These are phyloP conservation scores for Cercospora beticola DNA, from an alignment of 2,329 filamentous ascomycete genomes.

Conservation along the genomic window DNA sequence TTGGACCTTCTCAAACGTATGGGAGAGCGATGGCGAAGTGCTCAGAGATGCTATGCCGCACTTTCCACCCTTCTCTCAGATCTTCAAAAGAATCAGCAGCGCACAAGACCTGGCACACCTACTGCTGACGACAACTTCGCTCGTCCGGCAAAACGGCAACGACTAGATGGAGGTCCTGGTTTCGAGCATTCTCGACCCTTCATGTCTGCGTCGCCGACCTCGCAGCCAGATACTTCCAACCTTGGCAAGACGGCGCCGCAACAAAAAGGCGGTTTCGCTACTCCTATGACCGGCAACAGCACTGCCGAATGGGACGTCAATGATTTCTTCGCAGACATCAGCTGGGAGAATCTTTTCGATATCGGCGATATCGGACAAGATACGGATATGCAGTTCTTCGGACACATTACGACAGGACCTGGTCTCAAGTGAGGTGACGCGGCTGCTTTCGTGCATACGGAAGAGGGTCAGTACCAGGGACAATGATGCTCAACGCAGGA, in stretches of 20 bases:
- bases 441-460: neutral
- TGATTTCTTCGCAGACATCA: conserved; percentile 27
- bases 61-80: conserved; percentile 25
- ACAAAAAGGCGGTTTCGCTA: conserved; percentile 11
- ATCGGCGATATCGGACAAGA: conserved; percentile 22
- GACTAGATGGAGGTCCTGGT: conserved; percentile 11
- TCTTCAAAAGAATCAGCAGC: conserved; percentile 18
- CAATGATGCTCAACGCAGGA: neutral
- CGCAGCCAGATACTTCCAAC: conserved; percentile 2
- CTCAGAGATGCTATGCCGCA: conserved; percentile 25
- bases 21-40: conserved; percentile 24
- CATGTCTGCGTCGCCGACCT: conserved; percentile 14
- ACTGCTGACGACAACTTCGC: conserved; percentile 20
- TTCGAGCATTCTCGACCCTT: conserved; percentile 9
- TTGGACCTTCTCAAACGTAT: conserved; percentile 25
- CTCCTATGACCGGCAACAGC: conserved; percentile 12
- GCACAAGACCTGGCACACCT: neutral
- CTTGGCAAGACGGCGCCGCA: conserved; percentile 6
- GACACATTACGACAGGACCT: neutral
- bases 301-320: conserved; percentile 22
- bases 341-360: conserved; percentile 29
- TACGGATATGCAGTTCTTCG: conserved; percentile 21
- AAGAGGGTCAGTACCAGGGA: neutral
- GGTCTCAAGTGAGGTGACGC: neutral
- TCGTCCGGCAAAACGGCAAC: conserved; percentile 16